Evolutionary conservation across 129 eudicot genomes (phyloP).

Genomic region (Chrysanthemum makinoi): DNA sequence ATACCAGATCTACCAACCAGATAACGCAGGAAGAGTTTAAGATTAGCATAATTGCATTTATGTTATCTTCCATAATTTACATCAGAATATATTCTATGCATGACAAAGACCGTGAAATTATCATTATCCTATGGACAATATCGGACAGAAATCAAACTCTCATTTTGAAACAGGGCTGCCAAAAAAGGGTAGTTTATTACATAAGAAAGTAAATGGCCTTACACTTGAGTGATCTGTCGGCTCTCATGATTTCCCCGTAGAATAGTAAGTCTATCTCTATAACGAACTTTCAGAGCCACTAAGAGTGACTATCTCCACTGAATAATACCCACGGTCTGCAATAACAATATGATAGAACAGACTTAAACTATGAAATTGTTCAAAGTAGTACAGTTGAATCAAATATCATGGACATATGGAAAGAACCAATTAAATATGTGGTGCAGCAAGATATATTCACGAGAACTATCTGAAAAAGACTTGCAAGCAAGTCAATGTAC

Average conservation of each 20-base stretch:
- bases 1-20: neutral
- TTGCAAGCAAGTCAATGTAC: too few relatives aligned
- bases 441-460: neutral
- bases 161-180: too few relatives aligned
- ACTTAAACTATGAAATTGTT: neutral
- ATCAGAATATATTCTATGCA: slow-evolving; percentile 6
- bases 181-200: too few relatives aligned
- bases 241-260: slow-evolving; percentile 95
- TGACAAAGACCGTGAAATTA: neutral
- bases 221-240: slow-evolving; percentile 95
- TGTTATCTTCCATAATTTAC: slow-evolving; percentile 13
- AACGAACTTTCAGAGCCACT: slow-evolving; percentile 89
- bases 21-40: too few relatives aligned
- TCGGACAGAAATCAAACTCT: too few relatives aligned
- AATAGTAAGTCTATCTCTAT: slow-evolving; percentile 87
- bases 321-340: slow-evolving; percentile 96
- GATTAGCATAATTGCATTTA: neutral
- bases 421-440: neutral
- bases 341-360: slow-evolving; percentile 25
- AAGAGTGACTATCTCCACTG: slow-evolving; percentile 88
- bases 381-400: slow-evolving; percentile 1
- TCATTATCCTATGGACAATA: neutral
- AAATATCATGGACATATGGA: neutral
- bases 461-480: too few relatives aligned
- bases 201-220: slow-evolving; percentile 35